A percentile compares a stretch with the other conserved stretches of the same genome.
phyloP scores from a whole-genome alignment of 2,329 filamentous ascomycete genomes.

The Septoria linicola region DNA sequence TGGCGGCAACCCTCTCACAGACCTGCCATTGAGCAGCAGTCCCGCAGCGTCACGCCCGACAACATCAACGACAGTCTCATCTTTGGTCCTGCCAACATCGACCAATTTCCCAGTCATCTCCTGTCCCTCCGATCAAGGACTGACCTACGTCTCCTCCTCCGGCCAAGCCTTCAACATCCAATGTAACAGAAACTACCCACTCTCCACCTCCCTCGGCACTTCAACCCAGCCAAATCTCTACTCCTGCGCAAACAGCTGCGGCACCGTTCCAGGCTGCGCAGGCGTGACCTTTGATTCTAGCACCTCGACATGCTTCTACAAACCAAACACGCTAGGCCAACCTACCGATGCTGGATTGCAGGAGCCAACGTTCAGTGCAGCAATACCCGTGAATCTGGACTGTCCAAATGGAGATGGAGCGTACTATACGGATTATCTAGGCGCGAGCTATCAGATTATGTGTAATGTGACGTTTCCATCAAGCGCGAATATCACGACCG shows the following conservation, averaged over 20 bases:
- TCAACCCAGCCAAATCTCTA: constrained; percentile 24
- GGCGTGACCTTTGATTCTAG: constrained; percentile 22
- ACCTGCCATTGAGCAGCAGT: background rate
- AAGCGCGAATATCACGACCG: constrained; percentile 1
- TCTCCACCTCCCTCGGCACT: constrained; percentile 15
- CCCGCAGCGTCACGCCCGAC: background rate
- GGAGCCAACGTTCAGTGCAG: constrained; percentile 2
- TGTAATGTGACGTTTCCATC: constrained; percentile 30
- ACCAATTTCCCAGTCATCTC: constrained; percentile 21
- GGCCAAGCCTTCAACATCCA: constrained; percentile 28
- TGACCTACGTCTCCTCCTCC: constrained; percentile 27
- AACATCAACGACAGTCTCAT: constrained; percentile 1
- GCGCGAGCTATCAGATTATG: constrained; percentile 31
- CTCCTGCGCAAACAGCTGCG: constrained; percentile 30
- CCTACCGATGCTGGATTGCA: background rate
- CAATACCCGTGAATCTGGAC: constrained; percentile 23
- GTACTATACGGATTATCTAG: constrained; percentile 27
- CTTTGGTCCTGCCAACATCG: constrained; percentile 21
- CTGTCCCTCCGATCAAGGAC: constrained; percentile 31
- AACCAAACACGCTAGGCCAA: constrained; percentile 11
- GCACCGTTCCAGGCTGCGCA: constrained; percentile 21
- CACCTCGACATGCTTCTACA: constrained; percentile 26
- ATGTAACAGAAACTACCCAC: constrained; percentile 25
- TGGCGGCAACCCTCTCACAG: constrained; percentile 9
- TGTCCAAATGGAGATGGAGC: constrained; percentile 30